Evolutionary conservation across 2,329 filamentous ascomycete species (phyloP), one percentile per base, ranked within the genome.

Genomic region (Epichloe festucae): DNA sequence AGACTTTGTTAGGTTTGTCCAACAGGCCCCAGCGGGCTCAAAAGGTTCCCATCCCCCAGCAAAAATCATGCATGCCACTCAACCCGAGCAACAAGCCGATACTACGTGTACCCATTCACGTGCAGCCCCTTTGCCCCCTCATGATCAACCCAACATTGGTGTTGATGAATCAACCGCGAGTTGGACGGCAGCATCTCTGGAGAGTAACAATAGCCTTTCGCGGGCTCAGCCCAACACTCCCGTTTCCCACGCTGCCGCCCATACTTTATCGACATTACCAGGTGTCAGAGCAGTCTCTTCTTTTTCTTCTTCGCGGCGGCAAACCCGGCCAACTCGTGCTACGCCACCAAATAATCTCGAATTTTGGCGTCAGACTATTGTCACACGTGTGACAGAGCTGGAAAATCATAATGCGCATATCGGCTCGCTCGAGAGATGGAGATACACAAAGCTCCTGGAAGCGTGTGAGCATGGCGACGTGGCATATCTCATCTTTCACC

Each of bases 401-500:
- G 43, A 40, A 6, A 19, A 14, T 15, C 23, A 10, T n/a, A 15
- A 34, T 7, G n/a, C 7, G 34, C 12, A 6, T 8, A 31, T 63
- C 19, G 63, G 63, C 50, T 56, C 48, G 40, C 58, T 73, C 2
- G 77, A 78, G 53, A 59, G 61, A 44, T 68, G 68, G 23, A 73
- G 84, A 34, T 68, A 80, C 36, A 56, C 62, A n/a, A 70, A 85
- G 7, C 66, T 89, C 12, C 60, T 56, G 27, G 68, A 78, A 23
- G 84, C 85, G 1, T 84, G 80, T 56, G 43, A 55, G 2, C 58
- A 62, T 0, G 63, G 73, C 4, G 86, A 90, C 62, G 55, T 70
- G 46, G 79, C 85, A 60, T 89, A 84, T 60, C 58, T 89, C 48
- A 70, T 75, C 5, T 62, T 86, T 12, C 84, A 87, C 60, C 83